These are phyloP conservation scores for Boechera retrofracta DNA, from an alignment of 345 rosid species.

Conservation along the genomic window DNA sequence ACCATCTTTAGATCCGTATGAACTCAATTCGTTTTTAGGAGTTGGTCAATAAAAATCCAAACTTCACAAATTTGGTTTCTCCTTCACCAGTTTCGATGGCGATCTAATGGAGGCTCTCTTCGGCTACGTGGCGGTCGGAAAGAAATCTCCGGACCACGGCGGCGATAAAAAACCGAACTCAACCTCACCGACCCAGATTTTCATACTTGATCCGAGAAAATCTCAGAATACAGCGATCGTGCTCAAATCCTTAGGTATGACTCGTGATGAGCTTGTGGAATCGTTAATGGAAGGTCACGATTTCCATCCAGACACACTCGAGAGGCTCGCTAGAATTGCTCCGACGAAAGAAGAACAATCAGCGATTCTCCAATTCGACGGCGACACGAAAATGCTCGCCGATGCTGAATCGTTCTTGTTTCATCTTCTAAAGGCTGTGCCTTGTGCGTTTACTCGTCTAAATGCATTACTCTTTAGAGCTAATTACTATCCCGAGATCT, in stretches of 20 bases:
- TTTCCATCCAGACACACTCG: slow-evolving; percentile 62
- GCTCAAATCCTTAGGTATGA: slow-evolving; percentile 65
- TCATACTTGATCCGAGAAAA: slow-evolving; percentile 69
- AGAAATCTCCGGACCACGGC: slow-evolving; percentile 52
- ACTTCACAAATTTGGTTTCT: neutral
- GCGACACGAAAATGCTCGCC: slow-evolving; percentile 56
- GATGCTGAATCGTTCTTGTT: slow-evolving; percentile 73
- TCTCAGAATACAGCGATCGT: slow-evolving; percentile 84
- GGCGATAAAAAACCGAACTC: slow-evolving; percentile 20
- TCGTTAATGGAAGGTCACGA: slow-evolving; percentile 67
- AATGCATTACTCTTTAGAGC: slow-evolving; percentile 72
- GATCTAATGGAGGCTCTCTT: slow-evolving; percentile 96
- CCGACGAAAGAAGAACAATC: slow-evolving; percentile 73
- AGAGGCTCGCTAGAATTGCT: slow-evolving; percentile 69
- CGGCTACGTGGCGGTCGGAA: slow-evolving; percentile 65
- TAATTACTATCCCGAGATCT: slow-evolving; percentile 65
- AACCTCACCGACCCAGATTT: slow-evolving; percentile 49
- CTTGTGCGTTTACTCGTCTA: slow-evolving; percentile 69
- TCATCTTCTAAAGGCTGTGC: slow-evolving; percentile 67
- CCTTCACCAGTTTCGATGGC: slow-evolving; percentile 64
- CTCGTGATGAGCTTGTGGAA: slow-evolving; percentile 59
- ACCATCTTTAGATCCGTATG: neutral
- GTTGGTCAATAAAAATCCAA: neutral
- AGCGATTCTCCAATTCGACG: slow-evolving; percentile 63
- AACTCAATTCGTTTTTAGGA: neutral